Evolutionary conservation across 169 alveolate genomes (phyloP).

Genomic region (Plasmodium malariae): DNA sequence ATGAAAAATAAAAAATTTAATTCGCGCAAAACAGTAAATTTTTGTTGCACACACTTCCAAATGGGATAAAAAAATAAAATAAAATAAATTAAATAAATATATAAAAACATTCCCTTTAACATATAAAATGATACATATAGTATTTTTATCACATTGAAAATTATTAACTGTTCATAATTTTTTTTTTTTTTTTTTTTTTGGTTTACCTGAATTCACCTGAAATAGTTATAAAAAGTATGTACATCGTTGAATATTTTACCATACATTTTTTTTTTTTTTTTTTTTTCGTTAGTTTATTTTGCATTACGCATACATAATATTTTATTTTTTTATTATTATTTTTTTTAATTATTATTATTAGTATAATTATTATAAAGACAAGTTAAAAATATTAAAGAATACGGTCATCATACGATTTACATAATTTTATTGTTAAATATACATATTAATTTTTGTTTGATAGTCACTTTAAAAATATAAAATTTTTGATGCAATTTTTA

Average conservation of each 20-base stretch:
- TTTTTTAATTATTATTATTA: too few relatives aligned
- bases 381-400: conserved; percentile 13
- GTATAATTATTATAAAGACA: conserved; percentile 34
- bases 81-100: too few relatives aligned
- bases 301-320: not conserved
- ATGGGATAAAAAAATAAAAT: not conserved
- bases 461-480: conserved; percentile 6
- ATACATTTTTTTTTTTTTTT: not conserved
- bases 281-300: not conserved
- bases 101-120: not conserved
- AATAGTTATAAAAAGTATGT: not conserved
- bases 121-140: not conserved
- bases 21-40: not conserved
- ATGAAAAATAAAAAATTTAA: not conserved
- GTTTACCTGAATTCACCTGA: not conserved
- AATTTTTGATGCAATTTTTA: not conserved
- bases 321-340: not conserved
- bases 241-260: not conserved
- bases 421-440: conserved; percentile 21
- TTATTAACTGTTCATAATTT: not conserved
- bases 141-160: not conserved
- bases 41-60: not conserved
- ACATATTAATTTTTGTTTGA: conserved; percentile 20
- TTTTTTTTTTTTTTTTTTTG: not conserved
- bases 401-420: not conserved